Evolutionary conservation across 805 yeast genomes (phyloP).

Genomic region (Barnettozyma vustinii): DNA sequence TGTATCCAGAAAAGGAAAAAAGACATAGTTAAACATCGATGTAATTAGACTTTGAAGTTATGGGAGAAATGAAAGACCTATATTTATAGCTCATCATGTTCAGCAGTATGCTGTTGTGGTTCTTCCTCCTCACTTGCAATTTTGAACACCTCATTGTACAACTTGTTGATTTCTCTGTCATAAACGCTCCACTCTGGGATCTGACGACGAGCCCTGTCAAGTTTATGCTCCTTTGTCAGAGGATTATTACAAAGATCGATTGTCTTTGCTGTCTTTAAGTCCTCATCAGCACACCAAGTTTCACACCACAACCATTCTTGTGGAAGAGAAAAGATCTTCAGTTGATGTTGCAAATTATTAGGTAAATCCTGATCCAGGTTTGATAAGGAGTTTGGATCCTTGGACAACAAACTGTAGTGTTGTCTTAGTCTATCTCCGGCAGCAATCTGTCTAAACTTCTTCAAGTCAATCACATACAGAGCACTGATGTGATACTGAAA

Average conservation of each 20-base stretch:
- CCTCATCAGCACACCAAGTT: conserved; percentile 78
- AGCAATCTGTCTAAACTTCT: conserved; percentile 51
- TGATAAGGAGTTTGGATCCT: conserved; percentile 72
- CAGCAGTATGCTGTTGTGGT: neutral
- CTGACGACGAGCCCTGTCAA: conserved; percentile 69
- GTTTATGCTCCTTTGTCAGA: conserved; percentile 69
- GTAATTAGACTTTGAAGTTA: too few species aligned
- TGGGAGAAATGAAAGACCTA: neutral
- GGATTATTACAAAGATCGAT: conserved; percentile 86
- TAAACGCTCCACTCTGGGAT: conserved; percentile 74
- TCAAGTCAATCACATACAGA: conserved; percentile 72
- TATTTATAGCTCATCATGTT: neutral
- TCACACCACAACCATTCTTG: conserved; percentile 93
- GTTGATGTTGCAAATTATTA: conserved; percentile 67
- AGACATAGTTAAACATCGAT: too few species aligned
- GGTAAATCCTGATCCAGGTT: conserved; percentile 91
- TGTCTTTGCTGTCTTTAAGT: conserved; percentile 59
- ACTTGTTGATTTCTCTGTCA: conserved; percentile 45
- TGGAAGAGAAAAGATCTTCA: conserved; percentile 69
- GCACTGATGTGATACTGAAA: conserved; percentile 75
- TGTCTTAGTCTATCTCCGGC: conserved; percentile 81
- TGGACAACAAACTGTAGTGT: conserved; percentile 78
- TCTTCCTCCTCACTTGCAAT: conserved; percentile 1
- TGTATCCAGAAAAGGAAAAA: too few species aligned
- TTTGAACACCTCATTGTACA: conserved; percentile 20